Base-by-base conservation (phyloP, 805 yeast genomes). In the Metschnikowia santaceciliae region DNA sequence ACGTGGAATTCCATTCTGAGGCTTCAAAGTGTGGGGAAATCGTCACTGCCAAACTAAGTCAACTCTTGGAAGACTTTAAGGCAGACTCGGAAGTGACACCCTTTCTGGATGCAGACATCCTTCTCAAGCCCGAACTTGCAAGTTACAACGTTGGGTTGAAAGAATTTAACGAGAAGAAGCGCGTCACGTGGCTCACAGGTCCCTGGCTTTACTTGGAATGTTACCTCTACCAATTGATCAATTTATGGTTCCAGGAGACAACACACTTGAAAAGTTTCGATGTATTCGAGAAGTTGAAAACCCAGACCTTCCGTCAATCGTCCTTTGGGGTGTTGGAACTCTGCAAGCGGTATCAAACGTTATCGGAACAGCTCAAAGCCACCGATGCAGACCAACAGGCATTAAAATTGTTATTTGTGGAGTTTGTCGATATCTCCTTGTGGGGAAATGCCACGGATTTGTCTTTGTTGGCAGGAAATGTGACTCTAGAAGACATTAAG, bases 371-470 rank as follows among this genome's bases (percentile, higher is more conserved):
- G 46, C 57, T 64, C 57, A 41, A 38, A 15, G 13, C 17, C 32
- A 48, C 26, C 11, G 32, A 50, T 10, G 59, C 63, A 3, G 79
- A 75, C 51, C 53, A 54, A 1, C 82, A 79, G 4, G 66, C 77
- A 0, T 66, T 84, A 54, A 66, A 75, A 53, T 59, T 85, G 11
- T 71, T 90, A 42, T 91, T 90, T 74, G 80, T 76, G 54, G 99
- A 94, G 65, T 87, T 91, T 55, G 70, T 88, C 40, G 96, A 90
- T 64, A 81, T 92, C 49, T 88, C 97, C 0, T 70, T 94, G 48
- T 94, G 99, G 99, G 99, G 99, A 26, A 94, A 94, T 68, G 97
- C 98, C 17, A 89, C 97, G 3, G 99, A 94, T 68, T 77, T 94
- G 62, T 90, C 97, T 0, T 72, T 95, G 48, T 75, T 94, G 55